These are phyloP conservation scores for Vitis cinerea DNA, from an alignment of 164 flowering plant genomes.

Conservation along the genomic window DNA sequence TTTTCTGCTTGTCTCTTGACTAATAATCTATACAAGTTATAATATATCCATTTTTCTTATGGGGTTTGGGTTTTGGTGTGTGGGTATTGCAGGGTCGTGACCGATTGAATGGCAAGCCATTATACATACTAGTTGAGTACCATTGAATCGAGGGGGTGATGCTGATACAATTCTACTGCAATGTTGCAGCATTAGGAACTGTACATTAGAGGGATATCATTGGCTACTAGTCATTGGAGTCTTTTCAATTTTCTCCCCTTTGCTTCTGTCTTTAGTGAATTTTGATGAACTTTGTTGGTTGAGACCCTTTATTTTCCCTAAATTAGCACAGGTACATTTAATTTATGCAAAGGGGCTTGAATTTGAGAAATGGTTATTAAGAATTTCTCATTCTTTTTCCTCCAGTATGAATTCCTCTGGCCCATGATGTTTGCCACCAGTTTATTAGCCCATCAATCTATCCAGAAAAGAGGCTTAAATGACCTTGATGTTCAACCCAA, in stretches of 20 bases:
- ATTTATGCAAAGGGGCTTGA: slow-evolving; percentile 3
- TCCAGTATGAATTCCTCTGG: too few relatives aligned
- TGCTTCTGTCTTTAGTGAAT: slow-evolving; percentile 3
- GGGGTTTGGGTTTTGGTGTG: background rate
- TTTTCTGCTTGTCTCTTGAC: background rate
- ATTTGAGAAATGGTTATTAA: slow-evolving; percentile 7
- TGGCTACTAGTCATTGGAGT: slow-evolving; percentile 8
- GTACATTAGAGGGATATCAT: slow-evolving; percentile 25
- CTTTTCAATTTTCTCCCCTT: slow-evolving; percentile 3
- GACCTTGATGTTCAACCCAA: too few relatives aligned
- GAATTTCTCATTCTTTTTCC: slow-evolving; percentile 2
- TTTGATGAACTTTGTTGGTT: slow-evolving; percentile 8
- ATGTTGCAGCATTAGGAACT: slow-evolving; percentile 2
- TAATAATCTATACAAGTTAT: background rate
- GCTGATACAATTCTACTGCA: background rate
- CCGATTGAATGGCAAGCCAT: slow-evolving; percentile 48
- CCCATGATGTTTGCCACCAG: too few relatives aligned
- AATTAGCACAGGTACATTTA: slow-evolving; percentile 5
- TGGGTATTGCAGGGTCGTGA: slow-evolving; percentile 43
- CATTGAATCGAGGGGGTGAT: slow-evolving; percentile 17
- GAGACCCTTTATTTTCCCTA: slow-evolving; percentile 7
- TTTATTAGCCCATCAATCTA: too few relatives aligned
- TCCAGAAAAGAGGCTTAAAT: too few relatives aligned
- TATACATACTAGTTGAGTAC: slow-evolving; percentile 49
- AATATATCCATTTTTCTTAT: background rate